Conservation (phyloP, 2,329 filamentous ascomycete species). For the Claviceps sp. region DNA sequence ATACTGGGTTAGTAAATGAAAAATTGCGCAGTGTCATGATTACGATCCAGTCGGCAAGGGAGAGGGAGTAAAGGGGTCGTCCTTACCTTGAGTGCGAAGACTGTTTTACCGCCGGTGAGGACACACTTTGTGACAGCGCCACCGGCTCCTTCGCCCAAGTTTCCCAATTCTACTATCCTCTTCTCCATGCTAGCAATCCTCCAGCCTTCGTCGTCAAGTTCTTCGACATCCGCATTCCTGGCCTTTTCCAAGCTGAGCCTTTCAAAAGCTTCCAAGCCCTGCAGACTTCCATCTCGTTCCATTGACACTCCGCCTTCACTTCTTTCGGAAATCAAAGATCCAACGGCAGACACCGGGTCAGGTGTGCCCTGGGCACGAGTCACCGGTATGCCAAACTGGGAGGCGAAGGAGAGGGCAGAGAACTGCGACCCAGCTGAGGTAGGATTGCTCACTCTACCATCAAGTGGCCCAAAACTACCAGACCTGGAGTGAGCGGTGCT, state of each 20-base stretch:
- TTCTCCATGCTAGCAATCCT: slow-evolving; percentile 81
- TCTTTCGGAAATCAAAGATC: slow-evolving; percentile 69
- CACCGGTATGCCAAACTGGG: slow-evolving; percentile 54
- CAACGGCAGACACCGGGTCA: slow-evolving; percentile 80
- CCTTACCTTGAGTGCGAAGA: slow-evolving; percentile 86
- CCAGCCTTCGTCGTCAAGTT: slow-evolving; percentile 92
- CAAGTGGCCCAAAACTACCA: slow-evolving; percentile 67
- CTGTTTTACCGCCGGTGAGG: slow-evolving; percentile 80
- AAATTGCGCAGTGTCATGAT: not conserved
- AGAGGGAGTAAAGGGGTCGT: not conserved
- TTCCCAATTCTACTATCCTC: slow-evolving; percentile 77
- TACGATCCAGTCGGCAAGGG: not conserved
- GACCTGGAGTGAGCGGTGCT: slow-evolving; percentile 69
- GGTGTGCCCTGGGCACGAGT: slow-evolving; percentile 54
- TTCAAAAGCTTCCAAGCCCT: slow-evolving; percentile 65
- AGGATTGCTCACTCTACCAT: slow-evolving; percentile 66
- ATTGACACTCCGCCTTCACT: slow-evolving; percentile 63
- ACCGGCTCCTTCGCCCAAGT: slow-evolving; percentile 85
- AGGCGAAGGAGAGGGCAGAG: slow-evolving; percentile 69
- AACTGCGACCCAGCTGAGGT: slow-evolving; percentile 81
- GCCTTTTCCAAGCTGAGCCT: slow-evolving; percentile 73
- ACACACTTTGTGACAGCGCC: slow-evolving; percentile 88
- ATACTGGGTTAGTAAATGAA: slow-evolving; percentile 7
- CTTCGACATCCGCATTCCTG: slow-evolving; percentile 76
- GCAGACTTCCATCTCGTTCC: slow-evolving; percentile 72